These are phyloP conservation scores for Xerocomus minutiporus DNA, from an alignment of 1,284 basidiomycete species.

Conservation along the genomic window DNA sequence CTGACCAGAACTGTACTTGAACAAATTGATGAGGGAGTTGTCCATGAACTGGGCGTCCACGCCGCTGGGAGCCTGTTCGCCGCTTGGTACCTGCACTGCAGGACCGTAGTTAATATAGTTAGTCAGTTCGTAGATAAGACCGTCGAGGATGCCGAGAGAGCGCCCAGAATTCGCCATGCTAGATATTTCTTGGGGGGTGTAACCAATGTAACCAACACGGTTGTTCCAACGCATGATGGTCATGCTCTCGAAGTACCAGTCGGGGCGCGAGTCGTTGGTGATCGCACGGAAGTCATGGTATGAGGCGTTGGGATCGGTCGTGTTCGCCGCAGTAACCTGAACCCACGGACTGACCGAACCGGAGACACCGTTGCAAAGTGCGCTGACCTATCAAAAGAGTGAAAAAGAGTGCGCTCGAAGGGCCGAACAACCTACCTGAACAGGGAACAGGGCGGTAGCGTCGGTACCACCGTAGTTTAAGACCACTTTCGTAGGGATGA, in stretches of 20 bases:
- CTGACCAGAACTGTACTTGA: slow-evolving; percentile 75
- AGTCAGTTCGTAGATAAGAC: slow-evolving; percentile 86
- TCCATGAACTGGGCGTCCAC: slow-evolving; percentile 80
- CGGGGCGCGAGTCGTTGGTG: slow-evolving; percentile 86
- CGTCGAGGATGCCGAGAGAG: slow-evolving; percentile 79
- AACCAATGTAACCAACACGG: slow-evolving; percentile 87
- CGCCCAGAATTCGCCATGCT: slow-evolving; percentile 63
- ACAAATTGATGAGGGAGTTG: slow-evolving; percentile 68
- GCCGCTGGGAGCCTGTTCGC: slow-evolving; percentile 52
- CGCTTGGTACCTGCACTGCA: slow-evolving; percentile 55
- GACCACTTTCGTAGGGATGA: slow-evolving; percentile 73
- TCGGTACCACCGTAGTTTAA: slow-evolving; percentile 78
- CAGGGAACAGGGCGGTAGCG: slow-evolving; percentile 84
- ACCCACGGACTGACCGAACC: slow-evolving; percentile 86
- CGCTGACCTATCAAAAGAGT: slow-evolving; percentile 62
- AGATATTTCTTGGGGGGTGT: slow-evolving; percentile 74
- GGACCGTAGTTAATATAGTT: slow-evolving; percentile 68
- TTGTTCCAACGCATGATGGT: slow-evolving; percentile 84
- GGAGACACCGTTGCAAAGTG: slow-evolving; percentile 84
- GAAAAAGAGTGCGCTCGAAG: slow-evolving; percentile 1
- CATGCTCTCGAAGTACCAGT: slow-evolving; percentile 98
- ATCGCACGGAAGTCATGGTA: slow-evolving; percentile 95
- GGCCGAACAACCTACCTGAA: slow-evolving; percentile 58
- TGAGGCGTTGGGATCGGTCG: slow-evolving; percentile 72
- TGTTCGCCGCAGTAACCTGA: slow-evolving; percentile 74